A percentile compares a stretch with the other conserved stretches of the same genome.
These are phyloP conservation scores for Aspergillus puulaauensis DNA, from an alignment of 2,329 filamentous ascomycete genomes.

Conservation along the genomic window DNA sequence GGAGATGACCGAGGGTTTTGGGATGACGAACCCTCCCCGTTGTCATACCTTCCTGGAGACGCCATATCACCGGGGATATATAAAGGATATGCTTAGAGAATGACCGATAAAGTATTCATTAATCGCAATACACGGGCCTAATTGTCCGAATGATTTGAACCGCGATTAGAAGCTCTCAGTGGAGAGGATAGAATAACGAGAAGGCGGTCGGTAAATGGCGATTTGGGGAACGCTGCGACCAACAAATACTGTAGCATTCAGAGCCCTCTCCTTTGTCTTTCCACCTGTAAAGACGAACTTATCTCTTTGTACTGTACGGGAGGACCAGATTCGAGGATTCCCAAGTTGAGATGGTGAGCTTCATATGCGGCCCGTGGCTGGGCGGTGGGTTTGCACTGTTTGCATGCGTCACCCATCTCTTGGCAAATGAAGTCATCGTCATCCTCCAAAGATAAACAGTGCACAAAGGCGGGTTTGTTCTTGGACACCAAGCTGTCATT, in stretches of 20 bases:
- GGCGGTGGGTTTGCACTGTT: slow-evolving; percentile 34
- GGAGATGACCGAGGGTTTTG: slow-evolving; percentile 32
- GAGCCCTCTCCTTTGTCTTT: background rate
- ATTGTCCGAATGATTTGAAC: background rate
- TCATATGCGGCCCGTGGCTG: background rate
- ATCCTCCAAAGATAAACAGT: slow-evolving; percentile 3
- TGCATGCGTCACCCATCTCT: slow-evolving; percentile 14
- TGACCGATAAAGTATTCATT: background rate
- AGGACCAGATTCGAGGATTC: background rate
- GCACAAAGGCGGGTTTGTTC: background rate
- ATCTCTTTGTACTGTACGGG: background rate
- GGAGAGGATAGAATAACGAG: background rate
- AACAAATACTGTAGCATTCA: background rate
- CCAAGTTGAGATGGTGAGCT: background rate
- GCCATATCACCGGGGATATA: slow-evolving; percentile 14
- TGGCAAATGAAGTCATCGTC: slow-evolving; percentile 23
- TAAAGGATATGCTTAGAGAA: background rate
- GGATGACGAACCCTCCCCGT: slow-evolving; percentile 37
- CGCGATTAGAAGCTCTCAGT: background rate
- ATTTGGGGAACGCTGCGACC: background rate
- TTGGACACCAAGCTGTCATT: background rate
- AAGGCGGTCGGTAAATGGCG: background rate
- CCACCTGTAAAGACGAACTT: background rate
- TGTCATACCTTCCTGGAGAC: slow-evolving; percentile 32
- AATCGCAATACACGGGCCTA: background rate